Conservation (phyloP, 1,139 yeast species). For the Nadsonia starkeyi-henricii region DNA sequence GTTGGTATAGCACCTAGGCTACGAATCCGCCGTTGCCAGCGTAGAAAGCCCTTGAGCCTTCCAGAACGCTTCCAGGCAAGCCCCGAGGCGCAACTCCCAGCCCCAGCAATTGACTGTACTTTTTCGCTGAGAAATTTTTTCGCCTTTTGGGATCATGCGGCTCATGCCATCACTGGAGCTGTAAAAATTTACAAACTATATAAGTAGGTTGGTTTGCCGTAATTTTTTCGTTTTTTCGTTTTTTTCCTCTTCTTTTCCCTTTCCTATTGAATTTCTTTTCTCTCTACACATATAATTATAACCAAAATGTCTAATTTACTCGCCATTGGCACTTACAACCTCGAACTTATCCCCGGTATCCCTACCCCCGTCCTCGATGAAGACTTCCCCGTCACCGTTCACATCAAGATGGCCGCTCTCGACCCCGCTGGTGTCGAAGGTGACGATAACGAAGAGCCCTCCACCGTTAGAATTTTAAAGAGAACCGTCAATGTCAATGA, state of each 20-base stretch:
- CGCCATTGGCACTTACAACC: conserved; percentile 76
- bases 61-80: no score
- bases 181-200: background rate
- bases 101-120: no score
- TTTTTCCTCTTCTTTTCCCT: background rate
- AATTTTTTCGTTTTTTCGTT: background rate
- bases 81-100: no score
- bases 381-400: conserved; percentile 77
- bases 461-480: conserved; percentile 81
- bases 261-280: background rate
- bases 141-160: background rate
- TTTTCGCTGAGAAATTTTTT: no score
- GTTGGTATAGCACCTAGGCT: no score
- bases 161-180: background rate
- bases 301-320: conserved; percentile 24
- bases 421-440: conserved; percentile 81
- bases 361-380: conserved; percentile 80
- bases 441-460: conserved; percentile 47
- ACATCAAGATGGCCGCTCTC: conserved; percentile 88
- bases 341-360: conserved; percentile 71
- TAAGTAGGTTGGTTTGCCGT: background rate
- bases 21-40: no score
- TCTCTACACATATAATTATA: background rate
- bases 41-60: no score
- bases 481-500: conserved; percentile 42